phyloP scores from a whole-genome alignment of 345 rosid species.

The Camelina neglecta region DNA sequence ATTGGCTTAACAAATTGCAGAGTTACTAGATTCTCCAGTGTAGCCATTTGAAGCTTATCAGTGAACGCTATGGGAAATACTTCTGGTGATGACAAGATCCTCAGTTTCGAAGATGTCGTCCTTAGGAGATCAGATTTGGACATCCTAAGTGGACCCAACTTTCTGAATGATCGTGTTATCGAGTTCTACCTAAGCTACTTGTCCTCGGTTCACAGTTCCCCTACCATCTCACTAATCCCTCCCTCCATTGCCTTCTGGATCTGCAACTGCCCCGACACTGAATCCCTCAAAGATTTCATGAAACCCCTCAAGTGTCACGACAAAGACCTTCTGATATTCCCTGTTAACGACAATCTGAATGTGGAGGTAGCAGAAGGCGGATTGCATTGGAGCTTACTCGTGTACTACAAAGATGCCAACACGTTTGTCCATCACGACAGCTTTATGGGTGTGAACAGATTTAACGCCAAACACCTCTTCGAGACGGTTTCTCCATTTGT shows the following conservation, averaged over 20 bases:
- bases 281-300: constrained; percentile 58
- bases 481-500: constrained; percentile 52
- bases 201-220: constrained; percentile 53
- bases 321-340: constrained; percentile 65
- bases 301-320: constrained; percentile 59
- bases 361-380: constrained; percentile 80
- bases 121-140: constrained; percentile 78
- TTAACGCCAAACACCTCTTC: constrained; percentile 53
- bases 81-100: constrained; percentile 70
- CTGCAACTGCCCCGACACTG: constrained; percentile 62
- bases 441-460: constrained; percentile 49
- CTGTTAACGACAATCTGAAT: constrained; percentile 70
- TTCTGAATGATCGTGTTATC: constrained; percentile 73
- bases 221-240: constrained; percentile 62
- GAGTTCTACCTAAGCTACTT: constrained; percentile 84
- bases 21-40: constrained; percentile 8
- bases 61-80: constrained; percentile 53
- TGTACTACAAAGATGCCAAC: constrained; percentile 55
- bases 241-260: constrained; percentile 91
- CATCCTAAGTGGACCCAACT: constrained; percentile 60
- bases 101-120: constrained; percentile 79
- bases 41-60: constrained; percentile 23
- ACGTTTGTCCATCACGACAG: constrained; percentile 84
- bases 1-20: constrained; percentile 19
- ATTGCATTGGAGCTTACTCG: constrained; percentile 85